These are phyloP conservation scores for Emericellopsis atlantica DNA, from an alignment of 2,329 filamentous ascomycete species.

Conservation along the genomic window DNA sequence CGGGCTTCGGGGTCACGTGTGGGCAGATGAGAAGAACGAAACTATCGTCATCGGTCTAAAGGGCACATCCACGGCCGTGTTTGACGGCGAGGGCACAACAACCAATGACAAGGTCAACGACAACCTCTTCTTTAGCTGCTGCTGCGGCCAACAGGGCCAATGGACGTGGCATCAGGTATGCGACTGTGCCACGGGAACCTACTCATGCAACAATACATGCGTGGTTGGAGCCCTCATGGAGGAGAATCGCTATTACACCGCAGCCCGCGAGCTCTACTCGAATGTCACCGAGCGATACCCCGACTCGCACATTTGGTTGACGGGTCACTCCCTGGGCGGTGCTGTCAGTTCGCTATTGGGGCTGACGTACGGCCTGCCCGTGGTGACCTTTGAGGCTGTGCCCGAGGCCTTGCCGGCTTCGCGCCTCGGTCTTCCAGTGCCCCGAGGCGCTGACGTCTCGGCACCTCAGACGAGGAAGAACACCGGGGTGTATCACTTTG, in stretches of 20 bases:
- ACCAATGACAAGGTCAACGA: slow-evolving; percentile 97
- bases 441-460: slow-evolving; percentile 63
- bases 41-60: slow-evolving; percentile 90
- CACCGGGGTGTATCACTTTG: slow-evolving; percentile 81
- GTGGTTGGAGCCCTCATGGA: slow-evolving; percentile 60
- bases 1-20: slow-evolving; percentile 84
- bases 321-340: slow-evolving; percentile 86
- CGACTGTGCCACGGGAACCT: slow-evolving; percentile 78
- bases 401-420: slow-evolving; percentile 80
- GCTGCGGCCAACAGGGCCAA: slow-evolving; percentile 86
- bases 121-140: slow-evolving; percentile 96
- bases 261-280: slow-evolving; percentile 77
- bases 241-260: slow-evolving; percentile 86
- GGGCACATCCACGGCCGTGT: slow-evolving; percentile 79
- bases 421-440: slow-evolving; percentile 73
- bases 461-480: slow-evolving; percentile 57
- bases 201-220: slow-evolving; percentile 87
- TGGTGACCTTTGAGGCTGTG: slow-evolving; percentile 87
- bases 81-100: slow-evolving; percentile 93
- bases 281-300: slow-evolving; percentile 89
- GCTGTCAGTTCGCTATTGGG: slow-evolving; percentile 80
- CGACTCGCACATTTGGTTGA: slow-evolving; percentile 71
- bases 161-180: slow-evolving; percentile 87
- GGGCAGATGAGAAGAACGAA: slow-evolving; percentile 71
- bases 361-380: slow-evolving; percentile 79